Percentiles rank a stretch among this genome's conserved stretches.
These are phyloP conservation scores for Leccinum aurantiacum DNA, from an alignment of 768 basidiomycete species.

Conservation along the genomic window DNA sequence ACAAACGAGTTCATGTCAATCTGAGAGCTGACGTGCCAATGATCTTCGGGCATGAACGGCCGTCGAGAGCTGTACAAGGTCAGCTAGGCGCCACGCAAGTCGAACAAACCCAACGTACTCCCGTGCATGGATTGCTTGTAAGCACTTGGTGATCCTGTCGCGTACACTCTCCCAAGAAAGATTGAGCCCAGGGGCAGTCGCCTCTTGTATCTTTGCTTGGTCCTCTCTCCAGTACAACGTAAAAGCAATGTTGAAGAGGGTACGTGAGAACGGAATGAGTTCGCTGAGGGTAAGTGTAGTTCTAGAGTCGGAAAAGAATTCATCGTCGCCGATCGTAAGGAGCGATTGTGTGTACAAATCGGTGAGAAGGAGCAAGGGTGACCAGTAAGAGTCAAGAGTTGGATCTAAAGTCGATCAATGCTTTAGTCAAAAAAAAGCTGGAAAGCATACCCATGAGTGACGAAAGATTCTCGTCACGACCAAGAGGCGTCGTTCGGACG, in stretches of 20 bases:
- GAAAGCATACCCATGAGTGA: constrained; percentile 40
- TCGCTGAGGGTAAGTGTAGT: constrained; percentile 87
- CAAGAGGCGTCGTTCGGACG: constrained; percentile 61
- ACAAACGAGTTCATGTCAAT: constrained; percentile 73
- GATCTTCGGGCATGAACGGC: constrained; percentile 77
- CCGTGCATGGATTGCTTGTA: constrained; percentile 81
- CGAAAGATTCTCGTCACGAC: constrained; percentile 48
- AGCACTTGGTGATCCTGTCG: constrained; percentile 72
- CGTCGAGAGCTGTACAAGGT: constrained; percentile 63
- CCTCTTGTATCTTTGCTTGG: constrained; percentile 37
- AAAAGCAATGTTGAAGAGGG: constrained; percentile 83
- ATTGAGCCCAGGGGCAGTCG: constrained; percentile 40
- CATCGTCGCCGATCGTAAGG: constrained; percentile 93
- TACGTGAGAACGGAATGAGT: constrained; percentile 67
- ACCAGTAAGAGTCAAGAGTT: constrained; percentile 50
- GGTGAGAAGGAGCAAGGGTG: constrained; percentile 71
- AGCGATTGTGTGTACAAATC: constrained; percentile 84
- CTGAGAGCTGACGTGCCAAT: constrained; percentile 74
- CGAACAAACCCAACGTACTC: constrained; percentile 58
- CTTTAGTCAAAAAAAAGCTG: not conserved
- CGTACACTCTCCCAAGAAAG: constrained; percentile 66
- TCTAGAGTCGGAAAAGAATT: constrained; percentile 76
- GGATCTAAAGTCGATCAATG: constrained; percentile 39
- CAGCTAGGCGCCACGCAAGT: not conserved
- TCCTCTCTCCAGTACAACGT: constrained; percentile 67